Evolutionary conservation across 83 land plant genomes (phyloP).

Genomic region (Picea abies): DNA sequence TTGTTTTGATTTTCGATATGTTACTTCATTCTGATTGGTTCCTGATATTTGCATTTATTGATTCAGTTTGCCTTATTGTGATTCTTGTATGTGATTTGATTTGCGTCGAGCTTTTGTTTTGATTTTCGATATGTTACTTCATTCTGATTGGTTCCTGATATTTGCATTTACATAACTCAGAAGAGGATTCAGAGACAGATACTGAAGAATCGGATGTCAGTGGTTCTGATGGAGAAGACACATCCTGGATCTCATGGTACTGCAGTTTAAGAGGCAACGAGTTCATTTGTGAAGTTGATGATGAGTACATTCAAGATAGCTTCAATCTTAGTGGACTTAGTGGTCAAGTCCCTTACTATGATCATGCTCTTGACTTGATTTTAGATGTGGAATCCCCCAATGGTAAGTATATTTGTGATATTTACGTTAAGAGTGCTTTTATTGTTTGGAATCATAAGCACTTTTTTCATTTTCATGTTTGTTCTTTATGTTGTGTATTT

Average conservation of each 20-base stretch:
- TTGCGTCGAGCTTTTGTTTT: neutral
- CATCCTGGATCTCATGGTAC: slow-evolving; percentile 93
- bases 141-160: neutral
- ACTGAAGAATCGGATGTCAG: slow-evolving; percentile 91
- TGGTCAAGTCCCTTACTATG: slow-evolving; percentile 90
- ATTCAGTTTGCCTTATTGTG: neutral
- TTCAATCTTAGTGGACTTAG: slow-evolving; percentile 89
- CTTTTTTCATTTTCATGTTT: too few species aligned
- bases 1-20: neutral
- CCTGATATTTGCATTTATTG: neutral
- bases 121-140: neutral
- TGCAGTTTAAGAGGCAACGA: slow-evolving; percentile 88
- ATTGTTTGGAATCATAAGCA: too few species aligned
- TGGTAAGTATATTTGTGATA: slow-evolving; percentile 30
- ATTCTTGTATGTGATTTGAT: neutral
- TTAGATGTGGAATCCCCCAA: slow-evolving; percentile 80
- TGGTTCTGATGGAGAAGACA: slow-evolving; percentile 87
- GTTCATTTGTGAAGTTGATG: slow-evolving; percentile 94
- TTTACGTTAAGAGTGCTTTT: too few species aligned
- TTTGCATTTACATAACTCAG: neutral
- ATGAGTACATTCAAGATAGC: slow-evolving; percentile 84
- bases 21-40: neutral
- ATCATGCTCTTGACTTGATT: slow-evolving; percentile 85
- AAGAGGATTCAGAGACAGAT: slow-evolving; percentile 86
- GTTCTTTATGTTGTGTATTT: too few species aligned